Percentiles rank a stretch among this genome's conserved stretches.
These are phyloP conservation scores for Helicocarpus griseus DNA, from an alignment of 2,329 filamentous ascomycete genomes.

Conservation along the genomic window DNA sequence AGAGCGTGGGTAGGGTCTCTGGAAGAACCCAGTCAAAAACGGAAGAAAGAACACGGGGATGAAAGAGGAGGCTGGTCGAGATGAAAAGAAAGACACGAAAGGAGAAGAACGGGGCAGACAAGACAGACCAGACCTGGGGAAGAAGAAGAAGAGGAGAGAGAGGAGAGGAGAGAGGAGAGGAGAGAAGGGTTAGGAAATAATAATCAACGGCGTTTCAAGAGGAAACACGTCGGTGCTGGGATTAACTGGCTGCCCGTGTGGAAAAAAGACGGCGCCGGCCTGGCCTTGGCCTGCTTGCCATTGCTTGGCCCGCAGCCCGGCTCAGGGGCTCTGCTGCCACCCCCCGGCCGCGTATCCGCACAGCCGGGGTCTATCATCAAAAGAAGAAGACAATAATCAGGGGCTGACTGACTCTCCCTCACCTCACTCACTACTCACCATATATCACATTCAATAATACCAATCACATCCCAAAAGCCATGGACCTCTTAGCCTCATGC, in stretches of 20 bases:
- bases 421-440: no score
- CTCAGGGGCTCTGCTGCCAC: background rate
- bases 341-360: background rate
- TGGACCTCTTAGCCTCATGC: no score
- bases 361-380: no score
- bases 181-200: conserved; percentile 5
- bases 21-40: background rate
- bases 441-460: no score
- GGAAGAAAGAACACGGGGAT: background rate
- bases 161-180: conserved; percentile 4
- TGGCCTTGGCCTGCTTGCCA: background rate
- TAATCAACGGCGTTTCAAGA: conserved; percentile 7
- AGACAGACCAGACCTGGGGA: conserved; percentile 1
- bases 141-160: conserved; percentile 4
- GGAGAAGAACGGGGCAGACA: conserved; percentile 3
- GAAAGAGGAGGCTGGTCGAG: background rate
- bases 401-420: no score
- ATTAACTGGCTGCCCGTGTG: background rate
- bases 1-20: background rate
- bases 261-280: background rate
- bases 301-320: background rate
- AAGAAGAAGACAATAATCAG: no score
- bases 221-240: conserved; percentile 8
- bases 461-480: no score
- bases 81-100: background rate